Percentiles rank a stretch among this genome's conserved stretches.
Evolutionary conservation across 768 basidiomycete genomes (phyloP).

Genomic region (Rhodotorula sphaerocarpa): DNA sequence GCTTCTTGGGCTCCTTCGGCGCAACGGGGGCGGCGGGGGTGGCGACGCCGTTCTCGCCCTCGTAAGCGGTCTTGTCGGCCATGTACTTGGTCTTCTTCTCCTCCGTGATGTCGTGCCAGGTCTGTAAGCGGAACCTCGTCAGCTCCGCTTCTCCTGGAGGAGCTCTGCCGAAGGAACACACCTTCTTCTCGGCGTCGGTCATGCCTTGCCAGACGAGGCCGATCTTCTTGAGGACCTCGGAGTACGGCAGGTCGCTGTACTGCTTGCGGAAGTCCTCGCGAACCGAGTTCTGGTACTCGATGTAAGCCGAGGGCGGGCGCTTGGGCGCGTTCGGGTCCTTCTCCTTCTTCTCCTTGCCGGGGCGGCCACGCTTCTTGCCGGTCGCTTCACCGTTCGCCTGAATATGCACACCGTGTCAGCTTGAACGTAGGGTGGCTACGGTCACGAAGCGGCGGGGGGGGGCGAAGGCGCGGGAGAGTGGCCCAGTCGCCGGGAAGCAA

Average conservation of each 20-base stretch:
- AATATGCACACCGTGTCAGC: not conserved
- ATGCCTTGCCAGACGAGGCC: constrained; percentile 66
- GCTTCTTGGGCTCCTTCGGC: constrained; percentile 34
- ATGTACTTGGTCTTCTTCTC: constrained; percentile 28
- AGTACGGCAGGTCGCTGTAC: constrained; percentile 59
- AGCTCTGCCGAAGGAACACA: constrained; percentile 44
- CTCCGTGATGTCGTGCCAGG: constrained; percentile 29
- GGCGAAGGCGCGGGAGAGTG: not conserved
- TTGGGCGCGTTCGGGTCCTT: constrained; percentile 92
- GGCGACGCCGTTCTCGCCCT: constrained; percentile 8
- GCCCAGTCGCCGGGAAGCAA: no score
- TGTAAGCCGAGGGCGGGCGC: constrained; percentile 82
- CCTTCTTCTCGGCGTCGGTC: constrained; percentile 62
- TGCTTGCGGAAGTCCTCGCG: constrained; percentile 62
- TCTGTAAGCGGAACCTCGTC: not conserved
- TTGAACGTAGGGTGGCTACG: not conserved
- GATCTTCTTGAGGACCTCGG: constrained; percentile 65
- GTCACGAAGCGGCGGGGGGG: no score
- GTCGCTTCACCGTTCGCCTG: constrained; percentile 31
- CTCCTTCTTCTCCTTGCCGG: constrained; percentile 53
- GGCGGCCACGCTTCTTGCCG: constrained; percentile 49
- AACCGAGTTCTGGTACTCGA: constrained; percentile 87
- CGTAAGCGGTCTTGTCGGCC: constrained; percentile 29
- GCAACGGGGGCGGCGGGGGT: not conserved
- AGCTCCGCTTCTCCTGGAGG: not conserved